Percentiles rank a stretch among this genome's conserved stretches.
These are phyloP conservation scores for Arxiozyma bovina DNA, from an alignment of 1,139 yeast species.

Conservation along the genomic window DNA sequence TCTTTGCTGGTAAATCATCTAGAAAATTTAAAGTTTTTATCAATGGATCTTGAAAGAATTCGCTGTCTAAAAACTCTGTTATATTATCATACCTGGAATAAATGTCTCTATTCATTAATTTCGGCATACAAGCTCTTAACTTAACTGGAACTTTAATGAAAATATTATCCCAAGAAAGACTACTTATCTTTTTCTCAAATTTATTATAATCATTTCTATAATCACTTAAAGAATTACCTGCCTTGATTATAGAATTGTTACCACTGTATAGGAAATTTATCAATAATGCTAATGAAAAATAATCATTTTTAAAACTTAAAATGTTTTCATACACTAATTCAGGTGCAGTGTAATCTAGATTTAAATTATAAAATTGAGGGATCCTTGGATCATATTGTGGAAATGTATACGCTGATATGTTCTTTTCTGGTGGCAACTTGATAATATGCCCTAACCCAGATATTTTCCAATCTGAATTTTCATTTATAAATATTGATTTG, in stretches of 20 bases:
- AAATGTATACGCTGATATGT: conserved; percentile 35
- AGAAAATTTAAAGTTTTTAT: conserved; percentile 74
- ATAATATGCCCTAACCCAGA: conserved; percentile 55
- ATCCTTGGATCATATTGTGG: conserved; percentile 55
- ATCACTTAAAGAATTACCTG: conserved; percentile 41
- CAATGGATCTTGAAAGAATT: conserved; percentile 56
- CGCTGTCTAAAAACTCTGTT: conserved; percentile 25
- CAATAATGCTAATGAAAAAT: conserved; percentile 73
- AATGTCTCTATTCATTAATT: conserved; percentile 34
- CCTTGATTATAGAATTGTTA: conserved; percentile 35
- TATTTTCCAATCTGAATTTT: conserved; percentile 90
- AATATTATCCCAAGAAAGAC: conserved; percentile 40
- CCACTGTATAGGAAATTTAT: conserved; percentile 58
- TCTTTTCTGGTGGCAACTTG: conserved; percentile 37
- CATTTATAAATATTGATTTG: conserved; percentile 62
- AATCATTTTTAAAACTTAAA: conserved; percentile 62
- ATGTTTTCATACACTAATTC: conserved; percentile 55
- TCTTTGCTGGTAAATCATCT: conserved; percentile 76
- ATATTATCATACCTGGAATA: conserved; percentile 29
- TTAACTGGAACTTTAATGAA: conserved; percentile 43
- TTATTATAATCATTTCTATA: conserved; percentile 40
- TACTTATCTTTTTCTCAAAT: conserved; percentile 37
- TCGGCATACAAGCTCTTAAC: conserved; percentile 32
- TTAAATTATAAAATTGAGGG: conserved; percentile 62
- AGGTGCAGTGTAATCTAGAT: conserved; percentile 70